phyloP scores from a whole-genome alignment of 345 rosid species.

The Salix koriyanagi region DNA sequence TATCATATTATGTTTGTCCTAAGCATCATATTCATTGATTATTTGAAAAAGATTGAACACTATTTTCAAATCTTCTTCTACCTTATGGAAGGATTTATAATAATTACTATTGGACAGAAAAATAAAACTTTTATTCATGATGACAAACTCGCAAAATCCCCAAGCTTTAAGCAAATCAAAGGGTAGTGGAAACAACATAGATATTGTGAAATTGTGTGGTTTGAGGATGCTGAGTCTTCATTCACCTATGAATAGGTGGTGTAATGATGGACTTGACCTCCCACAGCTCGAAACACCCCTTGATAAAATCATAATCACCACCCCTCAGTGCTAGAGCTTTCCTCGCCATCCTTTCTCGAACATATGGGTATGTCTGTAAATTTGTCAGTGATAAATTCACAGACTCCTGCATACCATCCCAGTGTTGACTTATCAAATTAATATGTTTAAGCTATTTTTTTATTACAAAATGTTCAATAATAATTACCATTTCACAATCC shows the following conservation, averaged over 20 bases:
- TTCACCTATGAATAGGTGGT: background rate
- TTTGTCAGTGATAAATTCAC: conserved; percentile 27
- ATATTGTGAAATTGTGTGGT: background rate
- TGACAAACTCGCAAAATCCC: background rate
- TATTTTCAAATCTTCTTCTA: too few species aligned
- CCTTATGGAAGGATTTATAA: too few species aligned
- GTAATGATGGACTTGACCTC: conserved; percentile 2
- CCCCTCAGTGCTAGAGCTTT: conserved; percentile 15
- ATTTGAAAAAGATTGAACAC: too few species aligned
- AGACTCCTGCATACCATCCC: conserved; percentile 23
- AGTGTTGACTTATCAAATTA: background rate
- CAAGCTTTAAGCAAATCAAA: background rate
- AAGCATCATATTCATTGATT: too few species aligned
- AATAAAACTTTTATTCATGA: too few species aligned
- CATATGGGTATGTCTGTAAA: conserved; percentile 24
- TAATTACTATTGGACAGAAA: background rate
- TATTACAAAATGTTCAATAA: too few species aligned
- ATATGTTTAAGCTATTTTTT: background rate
- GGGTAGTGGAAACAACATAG: background rate
- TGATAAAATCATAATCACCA: conserved; percentile 19
- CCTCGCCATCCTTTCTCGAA: conserved; percentile 5
- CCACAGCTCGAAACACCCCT: conserved; percentile 26
- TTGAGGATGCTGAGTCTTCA: too few species aligned
- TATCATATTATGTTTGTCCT: too few species aligned
- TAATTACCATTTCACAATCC: conserved; percentile 20